Conservation (phyloP, 306 rosid species). For the Vigna trinervia region DNA sequence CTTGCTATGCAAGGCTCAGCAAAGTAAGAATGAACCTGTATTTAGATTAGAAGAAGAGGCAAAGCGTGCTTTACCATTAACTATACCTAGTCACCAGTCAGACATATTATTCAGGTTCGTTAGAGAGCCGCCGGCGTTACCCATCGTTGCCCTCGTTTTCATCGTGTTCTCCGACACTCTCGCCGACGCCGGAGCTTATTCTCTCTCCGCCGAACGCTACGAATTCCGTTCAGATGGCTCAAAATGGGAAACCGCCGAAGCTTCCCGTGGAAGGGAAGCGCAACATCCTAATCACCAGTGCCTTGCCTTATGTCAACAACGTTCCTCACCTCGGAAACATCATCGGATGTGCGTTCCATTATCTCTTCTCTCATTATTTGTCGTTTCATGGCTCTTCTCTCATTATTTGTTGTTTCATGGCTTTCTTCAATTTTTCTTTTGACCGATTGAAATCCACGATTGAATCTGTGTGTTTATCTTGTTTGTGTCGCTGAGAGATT, state of each 20-base stretch:
- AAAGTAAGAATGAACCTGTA: too few relatives aligned
- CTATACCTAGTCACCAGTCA: not conserved
- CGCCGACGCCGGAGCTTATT: not conserved
- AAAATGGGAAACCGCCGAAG: slow-evolving; percentile 47
- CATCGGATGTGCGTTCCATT: slow-evolving; percentile 63
- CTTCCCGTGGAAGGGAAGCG: slow-evolving; percentile 83
- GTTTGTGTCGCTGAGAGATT: not conserved
- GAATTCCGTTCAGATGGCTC: slow-evolving; percentile 23
- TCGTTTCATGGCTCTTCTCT: not conserved
- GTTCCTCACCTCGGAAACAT: slow-evolving; percentile 97
- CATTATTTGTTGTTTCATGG: not conserved
- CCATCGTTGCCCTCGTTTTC: not conserved
- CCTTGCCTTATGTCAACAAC: slow-evolving; percentile 95
- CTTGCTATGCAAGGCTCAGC: too few relatives aligned
- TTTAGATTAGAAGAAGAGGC: too few relatives aligned
- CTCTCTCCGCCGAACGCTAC: not conserved
- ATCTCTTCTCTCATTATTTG: not conserved
- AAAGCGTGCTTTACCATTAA: too few relatives aligned
- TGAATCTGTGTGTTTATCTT: not conserved
- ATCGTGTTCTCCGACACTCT: not conserved
- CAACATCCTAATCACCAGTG: slow-evolving; percentile 94
- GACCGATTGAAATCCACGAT: not conserved
- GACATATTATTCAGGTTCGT: not conserved
- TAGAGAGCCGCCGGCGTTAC: not conserved
- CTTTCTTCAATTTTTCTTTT: not conserved